phyloP scores from a whole-genome alignment of 306 rosid genomes.

The Sphenostylis stenocarpa region DNA sequence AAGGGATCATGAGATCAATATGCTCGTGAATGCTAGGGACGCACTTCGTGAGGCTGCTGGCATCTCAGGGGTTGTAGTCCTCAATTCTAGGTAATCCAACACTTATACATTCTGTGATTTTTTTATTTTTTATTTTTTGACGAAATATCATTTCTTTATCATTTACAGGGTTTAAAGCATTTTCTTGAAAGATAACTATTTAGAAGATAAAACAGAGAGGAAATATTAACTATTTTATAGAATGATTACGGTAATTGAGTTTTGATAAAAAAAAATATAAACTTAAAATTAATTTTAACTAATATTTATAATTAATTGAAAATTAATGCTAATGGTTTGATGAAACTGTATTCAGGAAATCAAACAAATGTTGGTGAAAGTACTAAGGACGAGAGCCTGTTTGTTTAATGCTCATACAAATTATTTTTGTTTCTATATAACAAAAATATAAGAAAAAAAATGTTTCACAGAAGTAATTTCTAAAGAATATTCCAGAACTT shows the following conservation, averaged over 20 bases:
- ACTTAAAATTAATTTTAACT: background rate
- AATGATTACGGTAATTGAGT: background rate
- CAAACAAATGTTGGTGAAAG: background rate
- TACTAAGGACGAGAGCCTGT: background rate
- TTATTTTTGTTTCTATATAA: background rate
- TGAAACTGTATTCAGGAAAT: background rate
- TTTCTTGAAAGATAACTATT: background rate
- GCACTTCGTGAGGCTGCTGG: too few species aligned
- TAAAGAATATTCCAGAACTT: background rate
- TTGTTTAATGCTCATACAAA: background rate
- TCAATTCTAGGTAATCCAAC: too few species aligned
- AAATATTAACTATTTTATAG: background rate
- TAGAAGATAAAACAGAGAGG: background rate
- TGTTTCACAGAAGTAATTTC: background rate
- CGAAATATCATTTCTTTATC: background rate
- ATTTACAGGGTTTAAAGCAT: background rate
- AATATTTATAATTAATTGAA: background rate
- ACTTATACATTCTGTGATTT: too few species aligned
- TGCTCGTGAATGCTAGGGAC: background rate
- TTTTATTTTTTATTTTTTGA: background rate
- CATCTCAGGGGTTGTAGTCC: too few species aligned
- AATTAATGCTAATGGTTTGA: background rate
- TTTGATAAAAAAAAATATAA: background rate
- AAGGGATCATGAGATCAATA: background rate
- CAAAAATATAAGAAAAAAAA: background rate